These are phyloP conservation scores for Aspergillus bombycis DNA, from an alignment of 2,329 filamentous ascomycete genomes.

Conservation along the genomic window DNA sequence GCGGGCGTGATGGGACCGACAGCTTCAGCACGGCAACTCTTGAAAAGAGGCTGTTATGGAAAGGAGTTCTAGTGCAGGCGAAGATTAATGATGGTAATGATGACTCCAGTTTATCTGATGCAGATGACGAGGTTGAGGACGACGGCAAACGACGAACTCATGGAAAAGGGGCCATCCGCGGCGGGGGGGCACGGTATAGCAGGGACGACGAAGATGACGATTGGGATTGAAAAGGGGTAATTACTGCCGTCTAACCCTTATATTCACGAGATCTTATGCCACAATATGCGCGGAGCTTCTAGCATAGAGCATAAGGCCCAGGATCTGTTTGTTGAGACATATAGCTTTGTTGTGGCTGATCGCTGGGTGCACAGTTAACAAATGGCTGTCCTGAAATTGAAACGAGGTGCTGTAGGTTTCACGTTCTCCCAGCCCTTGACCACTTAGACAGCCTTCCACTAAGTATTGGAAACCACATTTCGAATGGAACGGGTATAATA, in stretches of 20 bases:
- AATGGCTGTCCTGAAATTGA: background rate
- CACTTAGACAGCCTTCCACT: background rate
- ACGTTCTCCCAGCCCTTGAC: background rate
- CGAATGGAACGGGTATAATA: background rate
- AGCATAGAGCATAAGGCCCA: background rate
- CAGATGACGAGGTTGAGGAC: slow-evolving; percentile 29
- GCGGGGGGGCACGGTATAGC: slow-evolving; percentile 30
- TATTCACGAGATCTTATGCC: background rate
- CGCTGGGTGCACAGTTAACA: background rate
- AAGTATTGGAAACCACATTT: background rate
- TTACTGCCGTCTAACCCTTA: background rate
- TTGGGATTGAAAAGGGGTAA: slow-evolving; percentile 45
- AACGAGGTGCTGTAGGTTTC: background rate
- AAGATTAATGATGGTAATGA: slow-evolving; percentile 35
- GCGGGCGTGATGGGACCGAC: slow-evolving; percentile 42
- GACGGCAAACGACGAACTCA: slow-evolving; percentile 13
- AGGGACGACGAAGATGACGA: slow-evolving; percentile 47
- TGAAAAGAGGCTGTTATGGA: slow-evolving; percentile 46
- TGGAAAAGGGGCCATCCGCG: slow-evolving; percentile 32
- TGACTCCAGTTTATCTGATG: slow-evolving; percentile 29
- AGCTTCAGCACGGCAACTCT: slow-evolving; percentile 45
- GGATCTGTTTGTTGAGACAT: background rate
- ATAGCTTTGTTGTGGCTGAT: background rate
- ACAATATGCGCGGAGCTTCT: background rate
- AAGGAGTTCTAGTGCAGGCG: slow-evolving; percentile 41